phyloP scores from a whole-genome alignment of 208 protist species.

The Leishmania aethiopica region DNA sequence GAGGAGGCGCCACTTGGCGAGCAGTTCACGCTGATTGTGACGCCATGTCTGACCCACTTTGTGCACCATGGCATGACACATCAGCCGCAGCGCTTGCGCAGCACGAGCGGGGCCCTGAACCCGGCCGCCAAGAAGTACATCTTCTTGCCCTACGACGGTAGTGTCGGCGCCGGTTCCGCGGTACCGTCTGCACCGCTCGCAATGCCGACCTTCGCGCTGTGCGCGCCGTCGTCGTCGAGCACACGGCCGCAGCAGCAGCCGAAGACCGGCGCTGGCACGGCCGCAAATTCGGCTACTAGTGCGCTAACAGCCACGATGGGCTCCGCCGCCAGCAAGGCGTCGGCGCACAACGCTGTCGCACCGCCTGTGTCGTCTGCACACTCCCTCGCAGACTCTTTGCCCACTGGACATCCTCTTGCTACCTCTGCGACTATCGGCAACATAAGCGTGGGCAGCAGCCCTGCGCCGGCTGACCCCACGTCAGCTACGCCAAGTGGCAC shows the following conservation, averaged over 20 bases:
- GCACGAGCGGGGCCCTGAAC: slow-evolving; percentile 22
- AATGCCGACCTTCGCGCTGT: slow-evolving; percentile 6
- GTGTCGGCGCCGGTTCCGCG: not conserved
- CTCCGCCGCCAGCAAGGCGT: not conserved
- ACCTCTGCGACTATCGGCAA: slow-evolving; percentile 1
- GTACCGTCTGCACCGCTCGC: not conserved
- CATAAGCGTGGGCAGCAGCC: not conserved
- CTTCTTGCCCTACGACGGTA: slow-evolving; percentile 30
- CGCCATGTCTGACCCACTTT: slow-evolving; percentile 71
- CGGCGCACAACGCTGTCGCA: not conserved
- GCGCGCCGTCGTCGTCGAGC: not conserved
- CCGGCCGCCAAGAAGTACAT: slow-evolving; percentile 30
- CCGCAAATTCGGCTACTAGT: not conserved
- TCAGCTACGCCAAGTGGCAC: not conserved
- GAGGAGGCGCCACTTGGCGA: slow-evolving; percentile 54
- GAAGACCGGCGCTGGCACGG: not conserved
- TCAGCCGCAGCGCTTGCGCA: not conserved
- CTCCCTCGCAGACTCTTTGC: slow-evolving; percentile 18
- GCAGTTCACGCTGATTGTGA: slow-evolving; percentile 65
- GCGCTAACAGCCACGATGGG: not conserved
- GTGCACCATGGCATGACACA: slow-evolving; percentile 42
- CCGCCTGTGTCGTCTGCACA: slow-evolving; percentile 16
- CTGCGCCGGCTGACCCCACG: not conserved
- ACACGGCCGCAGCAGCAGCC: slow-evolving; percentile 4
- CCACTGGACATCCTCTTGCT: slow-evolving; percentile 8